A percentile compares a stretch with the other conserved stretches of the same genome.
These are phyloP conservation scores for grape (Vitis vinifera) DNA, from an alignment of 164 flowering plant genomes.

Conservation along the genomic window DNA sequence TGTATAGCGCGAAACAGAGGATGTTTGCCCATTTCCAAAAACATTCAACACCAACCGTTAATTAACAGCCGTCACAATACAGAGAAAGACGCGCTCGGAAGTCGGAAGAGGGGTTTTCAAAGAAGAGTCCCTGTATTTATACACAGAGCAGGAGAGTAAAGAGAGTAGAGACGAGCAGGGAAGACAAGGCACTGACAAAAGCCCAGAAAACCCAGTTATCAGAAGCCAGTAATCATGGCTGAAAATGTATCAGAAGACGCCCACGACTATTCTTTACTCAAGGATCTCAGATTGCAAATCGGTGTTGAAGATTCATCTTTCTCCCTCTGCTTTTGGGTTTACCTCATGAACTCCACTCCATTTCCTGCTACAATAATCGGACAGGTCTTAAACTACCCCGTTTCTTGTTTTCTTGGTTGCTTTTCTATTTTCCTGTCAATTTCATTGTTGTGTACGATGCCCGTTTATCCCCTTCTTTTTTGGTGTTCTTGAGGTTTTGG, in stretches of 20 bases:
- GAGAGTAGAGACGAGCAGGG: neutral
- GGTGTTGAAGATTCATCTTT: conserved; percentile 35
- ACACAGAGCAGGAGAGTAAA: neutral
- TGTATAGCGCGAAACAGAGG: conserved; percentile 7
- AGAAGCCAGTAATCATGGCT: conserved; percentile 9
- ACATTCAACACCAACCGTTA: conserved; percentile 20
- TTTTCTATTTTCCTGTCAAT: too few species aligned
- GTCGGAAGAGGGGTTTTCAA: too few species aligned
- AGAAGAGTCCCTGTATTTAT: neutral
- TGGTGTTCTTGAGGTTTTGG: neutral
- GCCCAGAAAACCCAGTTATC: neutral
- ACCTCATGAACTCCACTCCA: conserved; percentile 33
- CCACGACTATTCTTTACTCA: conserved; percentile 39
- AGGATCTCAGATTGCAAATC: conserved; percentile 49
- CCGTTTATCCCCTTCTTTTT: neutral
- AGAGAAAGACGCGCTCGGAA: neutral
- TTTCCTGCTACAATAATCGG: conserved; percentile 45
- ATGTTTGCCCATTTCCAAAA: conserved; percentile 8
- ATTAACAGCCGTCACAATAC: conserved; percentile 21
- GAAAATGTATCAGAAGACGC: conserved; percentile 5
- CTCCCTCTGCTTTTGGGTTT: conserved; percentile 69
- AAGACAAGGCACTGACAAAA: neutral
- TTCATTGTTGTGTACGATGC: neutral
- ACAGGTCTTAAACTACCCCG: conserved; percentile 40
- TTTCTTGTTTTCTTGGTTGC: neutral